Percentiles rank a stretch among this genome's conserved stretches.
phyloP scores from a whole-genome alignment of 805 yeast species.

The Teunomyces funiuensis region DNA sequence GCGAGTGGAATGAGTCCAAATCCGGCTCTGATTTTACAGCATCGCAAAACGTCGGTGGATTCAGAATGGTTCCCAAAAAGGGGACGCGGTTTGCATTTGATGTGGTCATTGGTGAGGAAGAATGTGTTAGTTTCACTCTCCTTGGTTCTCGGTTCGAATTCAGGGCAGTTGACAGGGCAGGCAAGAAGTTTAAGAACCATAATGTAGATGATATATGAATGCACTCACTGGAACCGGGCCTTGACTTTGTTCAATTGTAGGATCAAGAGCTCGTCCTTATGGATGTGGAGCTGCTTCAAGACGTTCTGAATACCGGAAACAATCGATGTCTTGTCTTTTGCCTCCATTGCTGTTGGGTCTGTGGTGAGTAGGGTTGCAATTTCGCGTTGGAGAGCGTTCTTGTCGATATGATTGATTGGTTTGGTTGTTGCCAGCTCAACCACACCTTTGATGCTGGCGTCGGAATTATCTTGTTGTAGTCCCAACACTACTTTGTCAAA shows the following conservation, averaged over 20 bases:
- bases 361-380: slow-evolving; percentile 4
- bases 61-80: slow-evolving; percentile 64
- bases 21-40: slow-evolving; percentile 17
- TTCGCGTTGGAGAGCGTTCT: slow-evolving; percentile 8
- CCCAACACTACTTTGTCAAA: slow-evolving; percentile 15
- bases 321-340: slow-evolving; percentile 4
- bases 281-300: slow-evolving; percentile 13
- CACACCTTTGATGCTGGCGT: slow-evolving; percentile 18
- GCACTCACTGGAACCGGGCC: neutral
- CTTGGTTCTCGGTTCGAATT: slow-evolving; percentile 78
- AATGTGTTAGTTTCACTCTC: slow-evolving; percentile 55
- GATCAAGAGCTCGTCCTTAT: slow-evolving; percentile 22
- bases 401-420: slow-evolving; percentile 7
- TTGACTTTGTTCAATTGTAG: slow-evolving; percentile 18
- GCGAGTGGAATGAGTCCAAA: slow-evolving; percentile 32
- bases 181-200: slow-evolving; percentile 80
- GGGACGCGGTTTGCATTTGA: slow-evolving; percentile 62
- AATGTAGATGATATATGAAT: slow-evolving; percentile 55
- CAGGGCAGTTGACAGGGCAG: slow-evolving; percentile 77
- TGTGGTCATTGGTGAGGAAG: slow-evolving; percentile 30
- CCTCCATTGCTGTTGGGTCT: neutral
- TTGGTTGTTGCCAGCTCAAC: slow-evolving; percentile 5
- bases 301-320: slow-evolving; percentile 13
- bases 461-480: slow-evolving; percentile 1
- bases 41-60: slow-evolving; percentile 53